phyloP scores from a whole-genome alignment of 2,329 filamentous ascomycete genomes.

The Colletotrichum scovillei region DNA sequence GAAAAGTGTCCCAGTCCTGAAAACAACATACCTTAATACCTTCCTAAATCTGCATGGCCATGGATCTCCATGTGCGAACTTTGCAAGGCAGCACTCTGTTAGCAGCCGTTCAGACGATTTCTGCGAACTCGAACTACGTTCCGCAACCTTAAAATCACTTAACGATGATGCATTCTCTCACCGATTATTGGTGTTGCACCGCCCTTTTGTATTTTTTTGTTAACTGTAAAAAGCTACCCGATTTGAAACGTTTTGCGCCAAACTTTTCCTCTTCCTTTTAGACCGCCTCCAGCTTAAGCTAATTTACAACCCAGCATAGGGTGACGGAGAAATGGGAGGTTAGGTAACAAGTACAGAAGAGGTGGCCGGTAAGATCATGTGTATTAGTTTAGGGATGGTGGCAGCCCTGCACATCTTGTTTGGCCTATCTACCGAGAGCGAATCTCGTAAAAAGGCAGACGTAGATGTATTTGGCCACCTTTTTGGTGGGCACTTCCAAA shows the following conservation, averaged over 20 bases:
- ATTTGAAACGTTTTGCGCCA: constrained; percentile 46
- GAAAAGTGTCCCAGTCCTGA: not conserved
- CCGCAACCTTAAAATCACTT: constrained; percentile 11
- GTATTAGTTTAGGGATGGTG: constrained; percentile 39
- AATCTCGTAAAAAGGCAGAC: constrained; percentile 33
- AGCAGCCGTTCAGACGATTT: constrained; percentile 16
- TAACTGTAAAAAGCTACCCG: constrained; percentile 43
- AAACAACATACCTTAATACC: not conserved
- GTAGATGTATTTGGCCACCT: constrained; percentile 34
- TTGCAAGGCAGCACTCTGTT: constrained; percentile 1
- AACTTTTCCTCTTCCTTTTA: constrained; percentile 45
- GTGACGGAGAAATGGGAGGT: constrained; percentile 43
- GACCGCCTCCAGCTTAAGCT: constrained; percentile 46
- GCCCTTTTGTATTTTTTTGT: constrained; percentile 12
- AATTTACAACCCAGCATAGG: constrained; percentile 51
- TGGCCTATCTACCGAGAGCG: constrained; percentile 34
- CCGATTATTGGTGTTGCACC: constrained; percentile 31
- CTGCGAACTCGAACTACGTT: constrained; percentile 9
- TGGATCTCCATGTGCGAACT: not conserved
- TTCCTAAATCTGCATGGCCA: not conserved
- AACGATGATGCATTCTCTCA: not conserved
- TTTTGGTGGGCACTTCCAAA: constrained; percentile 35
- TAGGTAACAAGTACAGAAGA: constrained; percentile 48
- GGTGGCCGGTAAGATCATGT: constrained; percentile 38
- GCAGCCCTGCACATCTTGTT: constrained; percentile 34